Percentiles rank a stretch among this genome's conserved stretches.
These are phyloP conservation scores for Wickerhamomyces strasburgensis DNA, from an alignment of 805 yeast species.

Conservation along the genomic window DNA sequence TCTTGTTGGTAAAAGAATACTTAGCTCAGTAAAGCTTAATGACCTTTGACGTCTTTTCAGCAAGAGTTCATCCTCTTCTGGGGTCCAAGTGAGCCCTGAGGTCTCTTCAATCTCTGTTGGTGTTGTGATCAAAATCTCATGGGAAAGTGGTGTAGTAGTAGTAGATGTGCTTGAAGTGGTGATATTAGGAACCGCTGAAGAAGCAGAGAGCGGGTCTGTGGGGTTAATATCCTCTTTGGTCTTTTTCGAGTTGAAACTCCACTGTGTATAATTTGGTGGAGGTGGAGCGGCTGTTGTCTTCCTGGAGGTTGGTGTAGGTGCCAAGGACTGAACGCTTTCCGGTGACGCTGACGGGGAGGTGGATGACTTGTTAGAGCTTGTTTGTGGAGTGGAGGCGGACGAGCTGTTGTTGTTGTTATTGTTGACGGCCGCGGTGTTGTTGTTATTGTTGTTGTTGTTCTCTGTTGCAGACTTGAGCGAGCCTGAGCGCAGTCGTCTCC, in stretches of 20 bases:
- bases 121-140: too few species aligned
- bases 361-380: background rate
- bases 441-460: conserved; percentile 10
- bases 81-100: conserved; percentile 32
- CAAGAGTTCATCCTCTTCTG: conserved; percentile 69
- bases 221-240: conserved; percentile 1
- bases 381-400: conserved; percentile 1
- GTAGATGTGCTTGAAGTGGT: too few species aligned
- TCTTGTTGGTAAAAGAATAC: conserved; percentile 65
- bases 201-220: conserved; percentile 12
- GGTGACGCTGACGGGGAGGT: conserved; percentile 6
- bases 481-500: conserved; percentile 64
- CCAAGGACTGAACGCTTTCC: background rate
- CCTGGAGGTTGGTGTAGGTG: background rate
- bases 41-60: conserved; percentile 50
- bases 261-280: conserved; percentile 8
- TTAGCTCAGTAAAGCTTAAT: conserved; percentile 65
- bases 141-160: too few species aligned
- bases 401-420: background rate
- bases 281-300: conserved; percentile 5
- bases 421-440: conserved; percentile 13
- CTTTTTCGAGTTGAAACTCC: conserved; percentile 7
- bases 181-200: too few species aligned
- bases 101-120: too few species aligned
- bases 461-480: conserved; percentile 26